These are phyloP conservation scores for Lentinula novae-zelandiae DNA, from an alignment of 1,284 basidiomycete genomes.

Conservation along the genomic window DNA sequence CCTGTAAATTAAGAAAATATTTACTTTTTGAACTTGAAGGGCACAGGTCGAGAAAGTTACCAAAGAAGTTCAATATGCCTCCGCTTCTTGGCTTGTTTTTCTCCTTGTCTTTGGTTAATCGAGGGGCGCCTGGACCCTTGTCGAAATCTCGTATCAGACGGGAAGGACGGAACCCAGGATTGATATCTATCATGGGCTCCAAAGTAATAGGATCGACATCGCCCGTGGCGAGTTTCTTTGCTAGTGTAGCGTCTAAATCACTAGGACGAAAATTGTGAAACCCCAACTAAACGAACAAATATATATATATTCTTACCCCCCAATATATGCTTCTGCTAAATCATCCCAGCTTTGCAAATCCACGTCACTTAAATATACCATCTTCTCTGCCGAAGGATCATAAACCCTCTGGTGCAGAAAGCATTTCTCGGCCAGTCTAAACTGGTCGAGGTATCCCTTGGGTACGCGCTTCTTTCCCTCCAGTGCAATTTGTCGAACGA, in stretches of 20 bases:
- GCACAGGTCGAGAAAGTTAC: constrained; percentile 31
- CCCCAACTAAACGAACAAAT: constrained; percentile 6
- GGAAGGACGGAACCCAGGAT: constrained; percentile 55
- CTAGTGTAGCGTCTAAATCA: constrained; percentile 53
- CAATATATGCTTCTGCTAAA: constrained; percentile 72
- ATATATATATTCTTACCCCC: constrained; percentile 50
- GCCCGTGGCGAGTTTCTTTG: constrained; percentile 70
- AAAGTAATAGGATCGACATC: constrained; percentile 76
- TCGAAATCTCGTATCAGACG: constrained; percentile 24
- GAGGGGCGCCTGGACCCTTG: constrained; percentile 16
- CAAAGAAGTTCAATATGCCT: constrained; percentile 60
- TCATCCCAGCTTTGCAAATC: constrained; percentile 50
- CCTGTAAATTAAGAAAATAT: constrained; percentile 30
- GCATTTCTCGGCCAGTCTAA: constrained; percentile 82
- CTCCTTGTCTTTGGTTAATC: constrained; percentile 34
- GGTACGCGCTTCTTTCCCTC: constrained; percentile 89
- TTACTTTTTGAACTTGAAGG: neutral
- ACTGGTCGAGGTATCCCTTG: constrained; percentile 68
- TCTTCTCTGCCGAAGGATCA: constrained; percentile 61
- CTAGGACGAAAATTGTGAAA: constrained; percentile 31
- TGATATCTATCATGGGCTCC: constrained; percentile 75
- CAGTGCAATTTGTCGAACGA: constrained; percentile 73
- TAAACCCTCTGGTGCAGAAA: constrained; percentile 95
- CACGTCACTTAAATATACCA: constrained; percentile 68
- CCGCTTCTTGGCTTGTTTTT: constrained; percentile 31